phyloP scores from a whole-genome alignment of 106 monocot species.

The Posidonia australis region DNA sequence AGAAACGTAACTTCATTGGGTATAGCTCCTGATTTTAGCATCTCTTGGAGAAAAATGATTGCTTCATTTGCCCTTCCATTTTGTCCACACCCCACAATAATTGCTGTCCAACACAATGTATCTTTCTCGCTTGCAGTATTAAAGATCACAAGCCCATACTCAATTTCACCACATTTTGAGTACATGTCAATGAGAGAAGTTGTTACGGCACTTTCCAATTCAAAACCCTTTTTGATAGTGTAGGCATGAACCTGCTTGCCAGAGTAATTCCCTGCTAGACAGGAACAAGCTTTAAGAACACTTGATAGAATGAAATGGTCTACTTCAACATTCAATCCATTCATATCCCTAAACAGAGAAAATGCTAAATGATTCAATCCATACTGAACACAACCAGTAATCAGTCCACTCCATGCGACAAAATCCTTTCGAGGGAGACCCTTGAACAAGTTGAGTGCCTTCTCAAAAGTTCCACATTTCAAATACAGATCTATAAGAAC shows the following conservation, averaged over 20 bases:
- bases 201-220: conserved; percentile 23
- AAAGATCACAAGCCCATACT: conserved; percentile 34
- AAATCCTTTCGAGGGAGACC: conserved; percentile 33
- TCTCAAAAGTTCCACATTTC: conserved; percentile 32
- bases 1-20: conserved; percentile 58
- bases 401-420: conserved; percentile 44
- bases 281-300: conserved; percentile 46
- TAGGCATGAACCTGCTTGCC: conserved; percentile 50
- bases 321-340: conserved; percentile 4
- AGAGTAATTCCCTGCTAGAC: conserved; percentile 20
- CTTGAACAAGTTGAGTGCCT: conserved; percentile 34
- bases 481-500: conserved; percentile 44
- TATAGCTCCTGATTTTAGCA: conserved; percentile 36
- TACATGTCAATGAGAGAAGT: conserved; percentile 66
- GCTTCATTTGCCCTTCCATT: conserved; percentile 59
- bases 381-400: conserved; percentile 35
- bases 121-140: conserved; percentile 19
- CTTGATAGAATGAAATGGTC: conserved; percentile 42
- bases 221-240: conserved; percentile 33
- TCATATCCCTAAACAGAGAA: conserved; percentile 45
- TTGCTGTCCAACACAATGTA: conserved; percentile 44
- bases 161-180: conserved; percentile 59
- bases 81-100: conserved; percentile 47
- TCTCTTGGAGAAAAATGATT: conserved; percentile 33
- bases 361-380: conserved; percentile 35